phyloP scores from a whole-genome alignment of 2,329 filamentous ascomycete genomes.

The Penicillium oxalicum region DNA sequence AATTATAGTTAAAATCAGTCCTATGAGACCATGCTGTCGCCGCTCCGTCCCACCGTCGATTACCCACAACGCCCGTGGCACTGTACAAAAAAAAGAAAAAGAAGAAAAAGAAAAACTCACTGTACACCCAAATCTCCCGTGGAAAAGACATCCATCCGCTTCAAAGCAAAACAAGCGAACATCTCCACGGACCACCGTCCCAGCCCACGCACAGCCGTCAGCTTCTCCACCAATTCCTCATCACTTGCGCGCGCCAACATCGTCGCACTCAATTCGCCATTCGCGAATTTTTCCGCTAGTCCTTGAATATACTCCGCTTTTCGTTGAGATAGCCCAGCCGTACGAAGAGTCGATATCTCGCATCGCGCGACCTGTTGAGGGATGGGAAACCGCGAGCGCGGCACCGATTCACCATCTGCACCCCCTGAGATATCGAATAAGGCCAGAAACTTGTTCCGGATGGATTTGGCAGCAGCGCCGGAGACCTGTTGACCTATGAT shows the following conservation, averaged over 20 bases:
- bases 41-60: too few relatives aligned
- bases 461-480: conserved; percentile 80
- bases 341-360: conserved; percentile 63
- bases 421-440: conserved; percentile 54
- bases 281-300: conserved; percentile 71
- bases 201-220: conserved; percentile 80
- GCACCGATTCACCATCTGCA: background rate
- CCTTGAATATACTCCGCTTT: conserved; percentile 95
- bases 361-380: conserved; percentile 64
- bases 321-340: conserved; percentile 82
- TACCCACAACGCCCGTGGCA: too few relatives aligned
- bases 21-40: too few relatives aligned
- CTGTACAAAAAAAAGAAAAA: too few relatives aligned
- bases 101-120: conserved; percentile 36
- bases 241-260: conserved; percentile 75
- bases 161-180: conserved; percentile 95
- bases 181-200: conserved; percentile 94
- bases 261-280: conserved; percentile 66
- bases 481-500: conserved; percentile 98
- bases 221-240: conserved; percentile 73
- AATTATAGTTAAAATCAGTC: too few relatives aligned
- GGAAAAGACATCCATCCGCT: conserved; percentile 88
- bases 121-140: conserved; percentile 91
- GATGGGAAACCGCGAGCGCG: conserved; percentile 56
- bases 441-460: conserved; percentile 75